Base-by-base conservation (phyloP, 1,284 basidiomycete genomes). In the Fomitopsis betulina region DNA sequence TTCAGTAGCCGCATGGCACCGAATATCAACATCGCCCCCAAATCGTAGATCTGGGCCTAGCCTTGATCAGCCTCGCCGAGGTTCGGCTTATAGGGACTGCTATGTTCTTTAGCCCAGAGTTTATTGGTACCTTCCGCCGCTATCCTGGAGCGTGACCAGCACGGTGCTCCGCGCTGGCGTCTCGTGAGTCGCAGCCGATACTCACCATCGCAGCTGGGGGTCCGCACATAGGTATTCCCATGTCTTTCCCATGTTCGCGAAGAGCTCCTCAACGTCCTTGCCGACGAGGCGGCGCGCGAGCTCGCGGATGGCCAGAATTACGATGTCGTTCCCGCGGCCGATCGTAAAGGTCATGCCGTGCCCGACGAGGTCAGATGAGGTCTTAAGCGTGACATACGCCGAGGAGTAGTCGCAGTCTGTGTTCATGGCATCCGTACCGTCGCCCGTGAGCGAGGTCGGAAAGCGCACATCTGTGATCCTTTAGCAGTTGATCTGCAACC, bases 281-380 rank as follows among this genome's bases (percentile, higher is more conserved):
- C 93, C 93, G 17, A 96, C 76, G 8, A 98, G 81, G 19, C 91
- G 85, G 63, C 83, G 80, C 0, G 93, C 89, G 45, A 96, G 84
- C 68, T 86, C 83, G 60, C 82, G 77, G 69, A 96, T 94, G 2
- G 93, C 90, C 54, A 78, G 78, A 72, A 91, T 94, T 57, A 94
- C 94, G 65, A 96, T 94, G 61, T 98, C 96, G 70, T 96, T 98
- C 27, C 94, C 94, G 42, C 94, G 86, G 5, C 95, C 94, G 67
- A 96, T 96, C n/a, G 94, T 96, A 73, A 97, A 97, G 13, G 95
- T 96, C 94, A 96, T 94, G 54, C 95, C 94, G 67, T 93, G 86
- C 33, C 94, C 94, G 55, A 86, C 82, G 52, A 95, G 84, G 56
- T 85, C 81, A 5, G 82, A 76, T 55, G 86, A 80, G 3, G 94